phyloP scores from a whole-genome alignment of 768 basidiomycete genomes.

The Amanita muscaria region DNA sequence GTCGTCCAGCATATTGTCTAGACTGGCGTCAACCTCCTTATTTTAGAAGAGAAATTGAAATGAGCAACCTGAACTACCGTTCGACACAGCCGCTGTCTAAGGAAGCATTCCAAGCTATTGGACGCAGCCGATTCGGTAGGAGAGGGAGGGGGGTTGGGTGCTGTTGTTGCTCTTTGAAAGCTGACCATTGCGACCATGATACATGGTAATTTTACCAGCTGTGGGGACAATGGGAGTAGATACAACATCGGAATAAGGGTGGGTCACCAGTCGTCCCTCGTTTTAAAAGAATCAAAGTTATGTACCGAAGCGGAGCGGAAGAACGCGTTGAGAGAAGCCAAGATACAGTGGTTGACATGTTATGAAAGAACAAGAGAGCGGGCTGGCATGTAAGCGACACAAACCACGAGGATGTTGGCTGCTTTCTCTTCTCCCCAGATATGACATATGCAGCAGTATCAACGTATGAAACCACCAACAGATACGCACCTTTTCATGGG shows the following conservation, averaged over 20 bases:
- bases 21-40: not conserved
- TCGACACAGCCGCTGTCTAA: conserved; percentile 27
- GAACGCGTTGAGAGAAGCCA: not conserved
- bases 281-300: not conserved
- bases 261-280: not conserved
- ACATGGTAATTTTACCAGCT: conserved; percentile 33
- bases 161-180: conserved; percentile 36
- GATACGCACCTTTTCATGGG: no score
- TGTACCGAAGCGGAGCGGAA: not conserved
- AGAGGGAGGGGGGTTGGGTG: conserved; percentile 33
- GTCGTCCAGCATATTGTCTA: conserved; percentile 7
- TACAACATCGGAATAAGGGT: not conserved
- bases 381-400: no score
- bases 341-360: not conserved
- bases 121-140: conserved; percentile 25
- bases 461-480: no score
- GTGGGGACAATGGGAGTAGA: not conserved
- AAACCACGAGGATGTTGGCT: no score
- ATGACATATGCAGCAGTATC: no score
- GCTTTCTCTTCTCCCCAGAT: no score
- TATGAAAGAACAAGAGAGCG: not conserved
- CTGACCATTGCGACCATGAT: conserved; percentile 34
- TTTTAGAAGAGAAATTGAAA: not conserved
- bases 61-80: conserved; percentile 27
- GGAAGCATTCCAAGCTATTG: conserved; percentile 27